phyloP scores from a whole-genome alignment of 768 basidiomycete species.

The Pulveroboletus sp. region DNA sequence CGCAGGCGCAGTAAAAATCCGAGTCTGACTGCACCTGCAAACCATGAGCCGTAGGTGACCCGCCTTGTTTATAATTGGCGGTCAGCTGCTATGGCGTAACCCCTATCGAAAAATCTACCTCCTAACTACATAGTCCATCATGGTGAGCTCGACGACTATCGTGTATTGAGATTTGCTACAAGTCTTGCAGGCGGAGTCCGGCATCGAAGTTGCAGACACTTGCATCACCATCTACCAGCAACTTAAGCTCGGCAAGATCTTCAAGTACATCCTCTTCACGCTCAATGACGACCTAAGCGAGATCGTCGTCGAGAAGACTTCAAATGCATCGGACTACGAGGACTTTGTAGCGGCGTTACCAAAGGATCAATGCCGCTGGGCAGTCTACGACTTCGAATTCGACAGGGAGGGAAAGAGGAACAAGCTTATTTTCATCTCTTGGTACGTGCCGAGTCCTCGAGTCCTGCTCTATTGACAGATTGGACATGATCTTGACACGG shows the following conservation, averaged over 20 bases:
- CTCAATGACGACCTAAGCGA: conserved; percentile 60
- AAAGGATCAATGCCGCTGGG: conserved; percentile 74
- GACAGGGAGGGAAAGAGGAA: conserved; percentile 72
- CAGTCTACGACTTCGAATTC: conserved; percentile 90
- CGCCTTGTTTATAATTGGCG: conserved; percentile 11
- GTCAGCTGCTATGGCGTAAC: neutral
- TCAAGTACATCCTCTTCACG: conserved; percentile 80
- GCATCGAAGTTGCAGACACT: conserved; percentile 46
- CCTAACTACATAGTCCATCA: conserved; percentile 5
- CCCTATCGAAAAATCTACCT: conserved; percentile 11
- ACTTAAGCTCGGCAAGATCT: conserved; percentile 41
- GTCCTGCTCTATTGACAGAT: too few species aligned
- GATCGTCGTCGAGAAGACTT: conserved; percentile 73
- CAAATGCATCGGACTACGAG: conserved; percentile 53
- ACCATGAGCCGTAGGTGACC: neutral
- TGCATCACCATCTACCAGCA: conserved; percentile 39
- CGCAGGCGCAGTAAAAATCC: conserved; percentile 4
- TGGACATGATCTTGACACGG: neutral
- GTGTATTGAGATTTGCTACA: neutral
- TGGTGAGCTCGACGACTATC: conserved; percentile 21
- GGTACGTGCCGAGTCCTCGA: conserved; percentile 53
- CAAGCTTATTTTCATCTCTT: conserved; percentile 81
- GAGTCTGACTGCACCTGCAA: neutral
- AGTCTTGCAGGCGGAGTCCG: conserved; percentile 21
- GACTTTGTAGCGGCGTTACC: conserved; percentile 74